Evolutionary conservation across 1,284 basidiomycete genomes (phyloP), one percentile per base, ranked within the genome.

Genomic region (Sphaerobolus stellatus): DNA sequence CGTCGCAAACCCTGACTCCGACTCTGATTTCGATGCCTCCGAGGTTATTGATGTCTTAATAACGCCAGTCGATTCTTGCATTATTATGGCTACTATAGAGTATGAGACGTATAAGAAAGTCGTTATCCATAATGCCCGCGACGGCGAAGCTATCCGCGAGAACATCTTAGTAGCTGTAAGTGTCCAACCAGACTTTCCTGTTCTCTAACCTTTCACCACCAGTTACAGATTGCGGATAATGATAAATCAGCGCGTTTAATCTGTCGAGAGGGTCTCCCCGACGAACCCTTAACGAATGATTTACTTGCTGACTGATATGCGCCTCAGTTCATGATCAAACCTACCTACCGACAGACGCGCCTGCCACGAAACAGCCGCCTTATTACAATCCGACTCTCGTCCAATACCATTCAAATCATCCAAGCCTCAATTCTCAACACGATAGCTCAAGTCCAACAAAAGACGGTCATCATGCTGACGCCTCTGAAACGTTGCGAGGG

Each of bases 211-310:
- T 56, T 59, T 38, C 43, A 28, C n/a, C n/a, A 62, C 43, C 60
- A 94, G 90, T 75, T 95, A 54, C 85, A 87, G 63, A 91, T 95
- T 52, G 79, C 80, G 28, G 92, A 95, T 59, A 90, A 93, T 60
- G 90, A 92, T 59, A 85, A 89, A 64, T 67, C 77, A 3, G 82
- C 79, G 27, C 86, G 87, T 64, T 82, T 86, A n/a, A 87, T 96
- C 53, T 93, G 89, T 73, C 84, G 83, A 0, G 88, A 92, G 68
- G 86, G 94, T 61, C 87, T 89, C n/a, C 79, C 88, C 48, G 83
- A 88, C 3, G 82, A 83, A 13, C 82, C 90, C 5, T 70, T 95
- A 27, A 71, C 78, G 3, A 82, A 88, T 59, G 84, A 90, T 24
- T 74, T 75, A 54, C 72, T 96, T 4, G 80, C 88, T 61, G 78